phyloP scores from a whole-genome alignment of 2,329 filamentous ascomycete species.

The Aulographum hederae region DNA sequence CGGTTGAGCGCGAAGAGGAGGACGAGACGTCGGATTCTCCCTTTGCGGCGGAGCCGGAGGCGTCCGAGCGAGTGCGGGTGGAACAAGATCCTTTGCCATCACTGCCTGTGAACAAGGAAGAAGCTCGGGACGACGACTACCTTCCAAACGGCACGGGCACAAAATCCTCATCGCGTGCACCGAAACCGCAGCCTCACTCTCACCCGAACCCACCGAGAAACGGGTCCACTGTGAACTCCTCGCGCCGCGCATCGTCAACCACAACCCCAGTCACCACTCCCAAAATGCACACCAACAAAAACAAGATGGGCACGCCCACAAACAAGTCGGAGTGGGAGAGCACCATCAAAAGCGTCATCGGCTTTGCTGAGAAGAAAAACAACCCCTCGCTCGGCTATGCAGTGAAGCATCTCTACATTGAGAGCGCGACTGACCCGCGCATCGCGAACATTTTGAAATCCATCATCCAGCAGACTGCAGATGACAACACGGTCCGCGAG shows the following conservation, averaged over 20 bases:
- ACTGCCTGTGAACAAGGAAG: conserved; percentile 18
- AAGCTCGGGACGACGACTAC: conserved; percentile 29
- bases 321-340: too few relatives aligned
- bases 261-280: too few relatives aligned
- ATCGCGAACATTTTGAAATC: conserved; percentile 23
- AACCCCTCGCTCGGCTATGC: conserved; percentile 19
- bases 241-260: too few relatives aligned
- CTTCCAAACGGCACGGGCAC: conserved; percentile 13
- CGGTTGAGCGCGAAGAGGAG: conserved; percentile 16
- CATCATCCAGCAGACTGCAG: conserved; percentile 22
- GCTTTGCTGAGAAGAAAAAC: too few relatives aligned
- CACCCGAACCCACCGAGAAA: too few relatives aligned
- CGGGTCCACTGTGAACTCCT: too few relatives aligned
- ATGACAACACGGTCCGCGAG: conserved; percentile 16
- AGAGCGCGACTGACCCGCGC: conserved; percentile 17
- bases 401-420: conserved; percentile 22
- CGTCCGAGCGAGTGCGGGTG: conserved; percentile 13
- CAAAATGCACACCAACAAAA: too few relatives aligned
- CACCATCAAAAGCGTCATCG: too few relatives aligned
- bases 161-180: conserved; percentile 8
- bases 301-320: too few relatives aligned
- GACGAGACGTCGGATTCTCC: conserved; percentile 29
- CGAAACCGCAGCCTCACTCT: background rate
- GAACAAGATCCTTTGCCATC: conserved; percentile 1
- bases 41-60: conserved; percentile 18